These are phyloP conservation scores for Nannochloris sp. DNA, from an alignment of 139 green algal species.

Conservation along the genomic window DNA sequence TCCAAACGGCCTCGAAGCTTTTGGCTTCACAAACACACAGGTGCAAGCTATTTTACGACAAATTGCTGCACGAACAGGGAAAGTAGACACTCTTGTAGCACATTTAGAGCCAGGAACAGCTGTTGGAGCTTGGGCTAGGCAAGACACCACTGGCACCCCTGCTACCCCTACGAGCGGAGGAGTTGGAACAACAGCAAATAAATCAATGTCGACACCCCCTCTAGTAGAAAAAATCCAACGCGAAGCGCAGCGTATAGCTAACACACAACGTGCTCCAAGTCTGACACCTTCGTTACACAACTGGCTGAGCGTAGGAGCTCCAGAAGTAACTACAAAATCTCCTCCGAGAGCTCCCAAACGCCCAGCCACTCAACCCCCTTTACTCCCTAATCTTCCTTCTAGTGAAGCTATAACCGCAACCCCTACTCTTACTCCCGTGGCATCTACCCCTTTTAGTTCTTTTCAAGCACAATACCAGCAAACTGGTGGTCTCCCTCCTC, in stretches of 20 bases:
- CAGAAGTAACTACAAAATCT: no score
- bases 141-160: no score
- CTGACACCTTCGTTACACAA: not conserved
- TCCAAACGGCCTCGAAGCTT: conserved; percentile 3
- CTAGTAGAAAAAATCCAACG: no score
- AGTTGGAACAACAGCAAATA: not conserved
- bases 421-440: not conserved
- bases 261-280: not conserved
- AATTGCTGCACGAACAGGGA: not conserved
- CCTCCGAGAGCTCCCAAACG: no score
- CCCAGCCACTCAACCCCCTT: no score
- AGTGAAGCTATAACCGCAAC: not conserved
- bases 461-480: not conserved
- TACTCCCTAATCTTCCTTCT: no score
- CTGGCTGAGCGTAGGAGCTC: no score
- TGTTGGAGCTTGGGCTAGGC: no score
- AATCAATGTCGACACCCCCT: not conserved
- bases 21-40: not conserved
- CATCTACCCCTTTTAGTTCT: not conserved
- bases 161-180: no score
- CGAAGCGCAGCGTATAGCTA: no score
- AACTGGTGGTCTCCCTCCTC: not conserved
- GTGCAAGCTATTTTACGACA: not conserved
- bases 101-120: no score
- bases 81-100: not conserved